Evolutionary conservation across 2,329 filamentous ascomycete species (phyloP).

Genomic region (Neofusicoccum parvum): DNA sequence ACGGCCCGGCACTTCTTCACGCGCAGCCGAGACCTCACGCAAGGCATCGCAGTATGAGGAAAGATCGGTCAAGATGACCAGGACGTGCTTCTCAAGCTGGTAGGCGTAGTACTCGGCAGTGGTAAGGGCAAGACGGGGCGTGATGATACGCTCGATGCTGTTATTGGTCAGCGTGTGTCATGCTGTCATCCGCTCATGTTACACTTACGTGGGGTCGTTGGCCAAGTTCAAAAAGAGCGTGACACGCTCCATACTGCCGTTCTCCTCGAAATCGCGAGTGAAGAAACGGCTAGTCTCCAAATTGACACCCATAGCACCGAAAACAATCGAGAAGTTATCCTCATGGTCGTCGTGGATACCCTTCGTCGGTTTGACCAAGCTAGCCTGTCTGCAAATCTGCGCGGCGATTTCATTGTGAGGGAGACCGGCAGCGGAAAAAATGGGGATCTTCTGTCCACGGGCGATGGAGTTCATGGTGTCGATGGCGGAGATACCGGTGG

Average conservation of each 20-base stretch:
- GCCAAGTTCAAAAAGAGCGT: slow-evolving; percentile 99
- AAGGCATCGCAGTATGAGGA: slow-evolving; percentile 98
- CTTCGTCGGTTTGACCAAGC: slow-evolving; percentile 92
- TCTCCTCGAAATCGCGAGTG: slow-evolving; percentile 97
- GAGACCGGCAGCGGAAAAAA: slow-evolving; percentile 97
- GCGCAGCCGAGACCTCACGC: slow-evolving; percentile 94
- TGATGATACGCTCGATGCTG: slow-evolving; percentile 99
- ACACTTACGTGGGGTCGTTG: slow-evolving; percentile 90
- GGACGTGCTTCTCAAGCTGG: slow-evolving; percentile 98
- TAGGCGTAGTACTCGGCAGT: slow-evolving; percentile 99
- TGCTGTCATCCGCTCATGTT: background rate
- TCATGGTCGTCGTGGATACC: slow-evolving; percentile 94
- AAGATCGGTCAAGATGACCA: slow-evolving; percentile 97
- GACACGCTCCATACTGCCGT: slow-evolving; percentile 95
- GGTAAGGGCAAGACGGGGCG: slow-evolving; percentile 93
- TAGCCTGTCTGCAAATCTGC: slow-evolving; percentile 96
- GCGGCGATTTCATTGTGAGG: slow-evolving; percentile 99
- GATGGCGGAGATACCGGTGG: slow-evolving; percentile 97
- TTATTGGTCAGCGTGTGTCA: slow-evolving; percentile 26
- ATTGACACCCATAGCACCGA: slow-evolving; percentile 99
- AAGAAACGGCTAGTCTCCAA: slow-evolving; percentile 99
- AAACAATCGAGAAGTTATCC: slow-evolving; percentile 99
- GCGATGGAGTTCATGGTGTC: slow-evolving; percentile 94
- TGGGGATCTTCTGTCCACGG: slow-evolving; percentile 98
- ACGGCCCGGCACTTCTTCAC: slow-evolving; percentile 98